A percentile compares a stretch with the other conserved stretches of the same genome.
phyloP scores from a whole-genome alignment of 2,329 filamentous ascomycete genomes.

The Chalara sp. region DNA sequence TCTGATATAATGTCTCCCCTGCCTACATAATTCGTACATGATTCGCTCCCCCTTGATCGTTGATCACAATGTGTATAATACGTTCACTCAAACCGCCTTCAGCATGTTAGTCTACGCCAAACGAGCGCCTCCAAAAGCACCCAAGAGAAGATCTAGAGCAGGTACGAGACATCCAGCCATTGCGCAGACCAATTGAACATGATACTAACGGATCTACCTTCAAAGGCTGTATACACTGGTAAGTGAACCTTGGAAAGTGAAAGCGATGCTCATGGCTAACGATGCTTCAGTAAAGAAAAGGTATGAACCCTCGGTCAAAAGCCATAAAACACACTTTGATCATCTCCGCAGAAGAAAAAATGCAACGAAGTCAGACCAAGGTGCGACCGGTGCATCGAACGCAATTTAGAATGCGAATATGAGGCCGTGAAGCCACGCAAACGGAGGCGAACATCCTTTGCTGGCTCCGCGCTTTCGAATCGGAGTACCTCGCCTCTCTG shows the following conservation, averaged over 20 bases:
- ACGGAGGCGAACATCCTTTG: slow-evolving; percentile 11
- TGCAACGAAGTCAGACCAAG: slow-evolving; percentile 25
- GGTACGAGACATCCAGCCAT: slow-evolving; percentile 33
- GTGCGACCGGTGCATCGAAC: slow-evolving; percentile 25
- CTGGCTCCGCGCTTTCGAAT: slow-evolving; percentile 15
- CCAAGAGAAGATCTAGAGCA: slow-evolving; percentile 52
- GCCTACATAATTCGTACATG: too few species aligned
- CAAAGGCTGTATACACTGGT: slow-evolving; percentile 28
- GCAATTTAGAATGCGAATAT: slow-evolving; percentile 24
- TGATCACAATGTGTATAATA: too few species aligned
- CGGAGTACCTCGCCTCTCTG: slow-evolving; percentile 12
- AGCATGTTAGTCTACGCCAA: slow-evolving; percentile 53
- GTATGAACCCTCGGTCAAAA: slow-evolving; percentile 8
- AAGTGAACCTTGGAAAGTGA: slow-evolving; percentile 6
- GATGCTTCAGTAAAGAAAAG: slow-evolving; percentile 26
- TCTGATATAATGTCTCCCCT: too few species aligned
- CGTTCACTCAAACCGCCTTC: not conserved
- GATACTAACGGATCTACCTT: slow-evolving; percentile 5
- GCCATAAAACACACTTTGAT: too few species aligned
- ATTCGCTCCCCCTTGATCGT: too few species aligned
- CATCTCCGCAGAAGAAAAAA: slow-evolving; percentile 25
- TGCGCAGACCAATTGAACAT: not conserved
- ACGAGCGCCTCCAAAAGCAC: slow-evolving; percentile 48
- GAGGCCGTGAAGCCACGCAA: slow-evolving; percentile 25
- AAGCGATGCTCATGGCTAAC: slow-evolving; percentile 9